A percentile compares a stretch with the other conserved stretches of the same genome.
Conservation (phyloP, 805 yeast species). For the Candida oleophila region DNA sequence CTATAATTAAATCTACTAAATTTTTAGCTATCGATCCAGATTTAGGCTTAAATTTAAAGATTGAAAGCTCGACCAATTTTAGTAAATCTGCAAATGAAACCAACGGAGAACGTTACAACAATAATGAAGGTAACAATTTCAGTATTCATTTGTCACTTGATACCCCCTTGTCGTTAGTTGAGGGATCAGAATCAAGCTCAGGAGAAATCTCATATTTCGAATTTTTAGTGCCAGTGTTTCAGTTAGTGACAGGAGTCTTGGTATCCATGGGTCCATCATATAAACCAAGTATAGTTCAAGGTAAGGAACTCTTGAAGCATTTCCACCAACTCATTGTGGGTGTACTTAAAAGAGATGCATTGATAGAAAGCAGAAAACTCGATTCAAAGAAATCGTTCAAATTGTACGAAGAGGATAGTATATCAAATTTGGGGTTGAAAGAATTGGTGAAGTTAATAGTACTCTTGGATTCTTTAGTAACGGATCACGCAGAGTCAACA, state of each 20-base stretch:
- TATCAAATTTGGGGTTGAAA: constrained; percentile 39
- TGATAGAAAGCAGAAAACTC: constrained; percentile 22
- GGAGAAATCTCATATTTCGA: constrained; percentile 57
- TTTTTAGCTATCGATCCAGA: constrained; percentile 75
- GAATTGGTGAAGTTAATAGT: constrained; percentile 58
- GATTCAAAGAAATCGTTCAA: constrained; percentile 11
- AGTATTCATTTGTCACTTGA: constrained; percentile 52
- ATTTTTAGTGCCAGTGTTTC: constrained; percentile 70
- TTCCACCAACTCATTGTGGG: constrained; percentile 60
- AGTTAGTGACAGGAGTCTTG: constrained; percentile 62
- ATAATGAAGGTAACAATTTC: constrained; percentile 20
- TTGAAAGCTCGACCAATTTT: constrained; percentile 8
- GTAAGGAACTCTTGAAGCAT: constrained; percentile 48
- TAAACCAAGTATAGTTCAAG: constrained; percentile 53
- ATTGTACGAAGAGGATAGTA: constrained; percentile 22
- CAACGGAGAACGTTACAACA: too few relatives aligned
- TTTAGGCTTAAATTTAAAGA: constrained; percentile 58
- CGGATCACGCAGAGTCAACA: constrained; percentile 1
- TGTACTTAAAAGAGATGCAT: constrained; percentile 57
- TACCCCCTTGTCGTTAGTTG: constrained; percentile 42
- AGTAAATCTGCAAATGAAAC: constrained; percentile 14
- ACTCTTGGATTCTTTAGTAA: constrained; percentile 46
- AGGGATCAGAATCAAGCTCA: constrained; percentile 10
- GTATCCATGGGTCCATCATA: constrained; percentile 80
- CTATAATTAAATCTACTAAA: constrained; percentile 52